phyloP scores from a whole-genome alignment of 306 rosid genomes.

The Quercus cerris region DNA sequence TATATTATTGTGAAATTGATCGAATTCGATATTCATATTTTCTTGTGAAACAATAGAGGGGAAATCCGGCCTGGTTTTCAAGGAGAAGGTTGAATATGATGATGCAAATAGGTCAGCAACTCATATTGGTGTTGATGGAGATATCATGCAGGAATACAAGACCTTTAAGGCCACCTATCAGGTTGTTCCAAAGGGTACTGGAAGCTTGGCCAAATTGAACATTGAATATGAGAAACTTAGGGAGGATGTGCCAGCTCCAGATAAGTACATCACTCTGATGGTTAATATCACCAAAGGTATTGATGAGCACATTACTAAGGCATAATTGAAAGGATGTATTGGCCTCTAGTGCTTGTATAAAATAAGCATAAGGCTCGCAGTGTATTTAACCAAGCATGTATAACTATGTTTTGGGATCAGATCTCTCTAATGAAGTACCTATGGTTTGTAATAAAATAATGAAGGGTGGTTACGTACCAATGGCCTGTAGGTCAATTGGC shows the following conservation, averaged over 20 bases:
- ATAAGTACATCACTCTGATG: neutral
- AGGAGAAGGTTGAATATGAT: conserved; percentile 24
- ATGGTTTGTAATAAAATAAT: no score
- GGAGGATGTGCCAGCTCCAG: conserved; percentile 3
- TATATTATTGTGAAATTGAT: neutral
- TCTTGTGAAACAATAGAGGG: neutral
- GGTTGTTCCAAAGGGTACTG: conserved; percentile 9
- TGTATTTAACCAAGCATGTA: no score
- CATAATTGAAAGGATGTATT: neutral
- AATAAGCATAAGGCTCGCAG: no score
- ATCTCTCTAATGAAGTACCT: no score
- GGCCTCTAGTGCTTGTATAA: no score
- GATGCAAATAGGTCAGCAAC: conserved; percentile 9
- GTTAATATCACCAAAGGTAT: conserved; percentile 1
- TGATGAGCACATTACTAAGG: conserved; percentile 14
- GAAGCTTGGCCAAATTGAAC: neutral
- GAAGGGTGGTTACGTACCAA: no score
- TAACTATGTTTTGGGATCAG: no score
- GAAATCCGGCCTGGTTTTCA: neutral
- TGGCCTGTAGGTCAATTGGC: no score
- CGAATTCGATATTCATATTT: neutral
- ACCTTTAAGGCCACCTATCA: neutral
- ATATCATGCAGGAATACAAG: neutral
- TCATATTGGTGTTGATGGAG: conserved; percentile 11
- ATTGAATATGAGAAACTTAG: conserved; percentile 17